These are phyloP conservation scores for Sphaceloma murrayae DNA, from an alignment of 2,329 filamentous ascomycete species.

Conservation along the genomic window DNA sequence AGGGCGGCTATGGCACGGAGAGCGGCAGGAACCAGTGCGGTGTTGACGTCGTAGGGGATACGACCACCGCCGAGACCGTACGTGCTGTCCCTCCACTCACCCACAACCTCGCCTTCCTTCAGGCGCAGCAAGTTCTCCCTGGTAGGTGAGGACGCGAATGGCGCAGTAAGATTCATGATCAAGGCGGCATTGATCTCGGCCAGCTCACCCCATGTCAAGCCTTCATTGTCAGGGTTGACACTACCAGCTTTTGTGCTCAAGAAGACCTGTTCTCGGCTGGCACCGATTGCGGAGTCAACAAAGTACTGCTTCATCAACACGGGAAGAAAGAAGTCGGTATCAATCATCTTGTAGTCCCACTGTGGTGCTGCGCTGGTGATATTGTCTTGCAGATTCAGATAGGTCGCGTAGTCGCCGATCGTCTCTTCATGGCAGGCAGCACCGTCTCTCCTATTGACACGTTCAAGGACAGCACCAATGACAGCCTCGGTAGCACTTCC, in stretches of 20 bases:
- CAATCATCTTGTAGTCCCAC: slow-evolving; percentile 42
- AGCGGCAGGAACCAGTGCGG: slow-evolving; percentile 52
- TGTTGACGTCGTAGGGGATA: slow-evolving; percentile 58
- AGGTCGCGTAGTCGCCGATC: slow-evolving; percentile 56
- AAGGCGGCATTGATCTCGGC: slow-evolving; percentile 46
- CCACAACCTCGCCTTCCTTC: slow-evolving; percentile 45
- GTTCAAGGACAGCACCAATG: slow-evolving; percentile 50
- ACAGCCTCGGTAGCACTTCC: slow-evolving; percentile 52
- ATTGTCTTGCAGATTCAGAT: slow-evolving; percentile 46
- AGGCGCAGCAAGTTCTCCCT: slow-evolving; percentile 50
- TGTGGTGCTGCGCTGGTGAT: slow-evolving; percentile 43
- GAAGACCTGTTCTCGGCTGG: slow-evolving; percentile 29
- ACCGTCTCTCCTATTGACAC: slow-evolving; percentile 51
- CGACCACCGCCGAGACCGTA: slow-evolving; percentile 52
- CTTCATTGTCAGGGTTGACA: slow-evolving; percentile 42
- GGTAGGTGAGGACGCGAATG: slow-evolving; percentile 39
- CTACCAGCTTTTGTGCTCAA: slow-evolving; percentile 37
- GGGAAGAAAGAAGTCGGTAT: slow-evolving; percentile 53
- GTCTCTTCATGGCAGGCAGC: slow-evolving; percentile 57
- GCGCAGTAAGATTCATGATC: slow-evolving; percentile 47
- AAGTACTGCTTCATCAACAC: slow-evolving; percentile 52
- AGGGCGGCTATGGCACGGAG: slow-evolving; percentile 49
- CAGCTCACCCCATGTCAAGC: slow-evolving; percentile 46
- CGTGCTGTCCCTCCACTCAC: slow-evolving; percentile 54
- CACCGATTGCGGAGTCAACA: slow-evolving; percentile 37